Evolutionary conservation across 805 yeast genomes (phyloP), one percentile per base, ranked within the genome.

Genomic region (Teunomyces stri): DNA sequence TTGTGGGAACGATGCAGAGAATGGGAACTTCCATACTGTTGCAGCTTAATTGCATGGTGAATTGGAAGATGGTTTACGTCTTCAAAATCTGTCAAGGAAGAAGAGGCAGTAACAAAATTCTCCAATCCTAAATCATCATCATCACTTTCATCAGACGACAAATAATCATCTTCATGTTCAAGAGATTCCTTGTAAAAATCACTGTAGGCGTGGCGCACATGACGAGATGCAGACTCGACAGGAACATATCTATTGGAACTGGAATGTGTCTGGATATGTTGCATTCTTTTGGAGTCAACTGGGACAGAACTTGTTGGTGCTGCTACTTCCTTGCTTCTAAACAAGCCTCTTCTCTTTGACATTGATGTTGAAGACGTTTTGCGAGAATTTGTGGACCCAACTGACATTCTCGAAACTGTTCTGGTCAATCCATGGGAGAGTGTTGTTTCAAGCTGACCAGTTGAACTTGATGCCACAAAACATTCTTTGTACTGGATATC

Each of bases 31-130:
- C 11, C 16, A n/a, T 16, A 13, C 10, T n/a, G 29, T 3, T 11
- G 28, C 29, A 10, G 11, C 40, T 37, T 37, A 2, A 6, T 22
- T 3, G 15, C 29, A 37, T 11, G 15, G 6, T 20, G 40, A 2
- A 33, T 13, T 6, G 11, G 45, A 39, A 18, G 34, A 27, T 35
- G 15, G 22, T 22, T 37, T 4, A 37, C 11, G 40, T 50, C 56
- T 18, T 56, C 60, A 21, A 48, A 51, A 30, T 59, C 61, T 11
- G 59, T 56, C 45, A 67, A 49, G 1, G 60, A 52, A 13, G 68
- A 58, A 10, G 54, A 52, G 3, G 70, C 72, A 37, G 72, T 68
- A 30, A 59, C 58, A 48, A 69, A 70, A 2, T 72, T 50, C 20
- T 65, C 69, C 30, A 68, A 48, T 6, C 40, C 40, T 2, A 70